These are phyloP conservation scores for Juncus effusus DNA, from an alignment of 176 grass and related monocot species.

Conservation along the genomic window DNA sequence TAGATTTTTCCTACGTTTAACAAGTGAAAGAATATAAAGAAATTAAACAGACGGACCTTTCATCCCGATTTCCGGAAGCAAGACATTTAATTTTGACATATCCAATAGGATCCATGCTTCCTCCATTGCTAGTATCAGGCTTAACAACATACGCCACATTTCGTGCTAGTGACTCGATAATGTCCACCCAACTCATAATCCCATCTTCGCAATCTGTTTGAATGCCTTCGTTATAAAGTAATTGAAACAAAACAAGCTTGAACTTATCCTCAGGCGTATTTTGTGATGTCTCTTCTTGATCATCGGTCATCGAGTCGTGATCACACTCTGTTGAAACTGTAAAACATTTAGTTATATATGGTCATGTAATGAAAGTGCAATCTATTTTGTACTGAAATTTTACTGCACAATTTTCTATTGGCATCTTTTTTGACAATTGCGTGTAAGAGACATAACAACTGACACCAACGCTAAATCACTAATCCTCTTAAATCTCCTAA, in stretches of 20 bases:
- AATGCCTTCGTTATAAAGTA: slow-evolving; percentile 78
- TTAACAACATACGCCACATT: slow-evolving; percentile 87
- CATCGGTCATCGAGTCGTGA: slow-evolving; percentile 53
- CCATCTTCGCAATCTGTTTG: slow-evolving; percentile 46
- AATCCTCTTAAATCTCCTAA: too few species aligned
- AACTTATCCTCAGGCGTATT: slow-evolving; percentile 83
- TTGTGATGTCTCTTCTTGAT: slow-evolving; percentile 82
- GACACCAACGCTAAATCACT: too few species aligned
- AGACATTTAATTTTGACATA: slow-evolving; percentile 97
- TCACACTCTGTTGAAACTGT: slow-evolving; percentile 68
- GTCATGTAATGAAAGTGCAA: too few species aligned
- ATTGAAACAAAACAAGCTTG: slow-evolving; percentile 74
- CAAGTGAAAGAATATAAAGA: slow-evolving; percentile 18
- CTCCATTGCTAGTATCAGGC: slow-evolving; percentile 64
- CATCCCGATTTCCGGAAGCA: slow-evolving; percentile 59
- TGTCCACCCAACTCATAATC: slow-evolving; percentile 76
- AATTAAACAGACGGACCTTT: slow-evolving; percentile 56
- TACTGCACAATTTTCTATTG: too few species aligned
- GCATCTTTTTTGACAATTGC: too few species aligned
- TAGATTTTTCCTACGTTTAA: too few species aligned
- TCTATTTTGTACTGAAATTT: too few species aligned
- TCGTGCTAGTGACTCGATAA: slow-evolving; percentile 76
- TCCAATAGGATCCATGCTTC: slow-evolving; percentile 87
- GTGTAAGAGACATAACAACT: too few species aligned
- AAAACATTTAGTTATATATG: too few species aligned